Base-by-base conservation (phyloP, 2,329 filamentous ascomycete genomes). In the Cladosporium sp. region DNA sequence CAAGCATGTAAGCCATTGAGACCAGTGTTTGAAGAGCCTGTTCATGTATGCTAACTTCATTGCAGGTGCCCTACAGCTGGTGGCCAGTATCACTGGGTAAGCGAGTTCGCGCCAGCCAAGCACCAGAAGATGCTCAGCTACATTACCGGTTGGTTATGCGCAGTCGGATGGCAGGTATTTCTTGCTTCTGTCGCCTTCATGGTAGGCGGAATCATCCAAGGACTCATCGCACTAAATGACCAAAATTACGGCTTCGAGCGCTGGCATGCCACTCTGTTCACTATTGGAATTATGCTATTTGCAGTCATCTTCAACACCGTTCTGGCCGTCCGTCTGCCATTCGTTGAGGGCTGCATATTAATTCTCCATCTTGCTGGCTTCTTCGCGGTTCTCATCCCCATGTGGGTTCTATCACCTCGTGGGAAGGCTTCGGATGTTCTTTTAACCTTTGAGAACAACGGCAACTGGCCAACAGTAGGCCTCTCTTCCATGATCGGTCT, bases 211-310 rank as follows among this genome's bases (percentile, higher is more conserved):
- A 48, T 48, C 33, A 70, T 74, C 4, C 70, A 74, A 56, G 71
- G 71, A 0, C 52, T 74, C 8, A 62, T 71, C n/a, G 63, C 71
- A n/a, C 55, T 74, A 32, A 72, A 72, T 46, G 57, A 71, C 36
- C 60, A 63, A 0, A 56, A 59, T 3, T 74, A 73, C 52, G 53
- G 48, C 20, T 43, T 38, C 18, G 12, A 42, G 41, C 25, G 38
- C 16, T 75, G 71, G 71, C 72, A 75, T 49, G 71, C 66, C 3
- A 75, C 72, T 2, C 60, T 76, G 46, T 55, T 76, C 5, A 60
- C 57, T 11, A 59, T 62, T 18, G 62, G 52, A 4, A 50, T 63
- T 11, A 49, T 57, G 35, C 16, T 40, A 2, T 57, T 58, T 16
- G 52, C 55, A 18, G 50, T 62, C 30, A 19, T 62, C 13, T 62